These are phyloP conservation scores for Handroanthus guayacan DNA, from an alignment of 257 asterid species.

Conservation along the genomic window DNA sequence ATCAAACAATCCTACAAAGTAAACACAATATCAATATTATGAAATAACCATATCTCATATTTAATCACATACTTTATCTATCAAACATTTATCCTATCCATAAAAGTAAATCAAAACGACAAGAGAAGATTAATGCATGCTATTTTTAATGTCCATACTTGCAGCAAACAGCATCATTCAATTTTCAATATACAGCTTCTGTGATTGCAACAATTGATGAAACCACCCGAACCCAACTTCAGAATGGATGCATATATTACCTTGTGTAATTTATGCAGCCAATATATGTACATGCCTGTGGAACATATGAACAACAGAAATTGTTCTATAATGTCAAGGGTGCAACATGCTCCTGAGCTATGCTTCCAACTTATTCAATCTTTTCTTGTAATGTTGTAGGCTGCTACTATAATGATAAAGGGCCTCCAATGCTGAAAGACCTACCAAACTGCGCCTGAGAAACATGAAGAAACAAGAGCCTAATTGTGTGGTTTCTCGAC, in stretches of 20 bases:
- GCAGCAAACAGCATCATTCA: constrained; percentile 2
- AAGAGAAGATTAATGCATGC: background rate
- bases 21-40: no score
- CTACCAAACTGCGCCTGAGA: constrained; percentile 53
- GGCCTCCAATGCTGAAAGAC: constrained; percentile 51
- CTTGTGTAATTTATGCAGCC: no score
- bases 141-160: background rate
- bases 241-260: background rate
- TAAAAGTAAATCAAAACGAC: no score
- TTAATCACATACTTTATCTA: no score
- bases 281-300: no score
- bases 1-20: no score
- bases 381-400: no score
- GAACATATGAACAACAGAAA: constrained; percentile 23
- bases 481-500: constrained; percentile 59
- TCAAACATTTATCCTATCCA: no score
- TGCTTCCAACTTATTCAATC: no score
- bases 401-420: constrained; percentile 32
- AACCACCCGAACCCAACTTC: background rate
- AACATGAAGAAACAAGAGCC: constrained; percentile 54
- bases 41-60: no score
- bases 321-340: constrained; percentile 29
- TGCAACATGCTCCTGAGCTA: background rate
- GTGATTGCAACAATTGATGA: constrained; percentile 12
- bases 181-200: constrained; percentile 21